These are phyloP conservation scores for Amylocystis lapponica DNA, from an alignment of 768 basidiomycete species.

Conservation along the genomic window DNA sequence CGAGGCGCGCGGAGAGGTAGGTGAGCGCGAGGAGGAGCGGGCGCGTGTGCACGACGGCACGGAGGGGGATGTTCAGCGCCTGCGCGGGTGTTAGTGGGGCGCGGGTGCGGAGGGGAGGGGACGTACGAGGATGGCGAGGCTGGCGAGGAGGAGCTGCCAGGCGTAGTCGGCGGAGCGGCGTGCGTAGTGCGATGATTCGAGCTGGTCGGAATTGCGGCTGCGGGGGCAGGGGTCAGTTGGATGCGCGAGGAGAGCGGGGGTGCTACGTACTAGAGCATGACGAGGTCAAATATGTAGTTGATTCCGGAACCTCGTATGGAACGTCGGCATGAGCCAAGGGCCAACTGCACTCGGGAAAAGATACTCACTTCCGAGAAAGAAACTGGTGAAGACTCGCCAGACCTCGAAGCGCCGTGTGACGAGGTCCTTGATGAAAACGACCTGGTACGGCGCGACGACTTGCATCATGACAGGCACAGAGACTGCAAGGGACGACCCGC, in stretches of 20 bases:
- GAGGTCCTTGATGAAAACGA: slow-evolving; percentile 46
- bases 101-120: slow-evolving; percentile 3
- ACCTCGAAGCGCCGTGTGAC: slow-evolving; percentile 46
- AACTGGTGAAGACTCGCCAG: slow-evolving; percentile 69
- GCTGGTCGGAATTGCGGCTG: slow-evolving; percentile 59
- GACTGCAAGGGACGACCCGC: slow-evolving; percentile 53
- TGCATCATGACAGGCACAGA: slow-evolving; percentile 53
- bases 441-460: slow-evolving; percentile 43
- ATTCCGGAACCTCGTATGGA: slow-evolving; percentile 38
- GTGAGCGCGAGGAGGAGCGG: slow-evolving; percentile 62
- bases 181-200: slow-evolving; percentile 58
- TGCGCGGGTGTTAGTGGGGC: slow-evolving; percentile 11
- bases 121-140: slow-evolving; percentile 56
- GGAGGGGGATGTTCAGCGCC: slow-evolving; percentile 58
- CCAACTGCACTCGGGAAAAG: not conserved
- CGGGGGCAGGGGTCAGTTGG: not conserved
- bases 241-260: slow-evolving; percentile 9
- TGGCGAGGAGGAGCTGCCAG: slow-evolving; percentile 61
- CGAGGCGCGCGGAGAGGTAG: slow-evolving; percentile 63
- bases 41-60: slow-evolving; percentile 49
- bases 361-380: slow-evolving; percentile 59
- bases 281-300: slow-evolving; percentile 56
- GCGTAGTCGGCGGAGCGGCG: slow-evolving; percentile 68
- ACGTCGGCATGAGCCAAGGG: not conserved
- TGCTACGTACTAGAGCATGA: slow-evolving; percentile 58